Percentiles rank a stretch among this genome's conserved stretches.
These are phyloP conservation scores for Dendrostoma leiphaemia DNA, from an alignment of 2,329 filamentous ascomycete species.

Conservation along the genomic window DNA sequence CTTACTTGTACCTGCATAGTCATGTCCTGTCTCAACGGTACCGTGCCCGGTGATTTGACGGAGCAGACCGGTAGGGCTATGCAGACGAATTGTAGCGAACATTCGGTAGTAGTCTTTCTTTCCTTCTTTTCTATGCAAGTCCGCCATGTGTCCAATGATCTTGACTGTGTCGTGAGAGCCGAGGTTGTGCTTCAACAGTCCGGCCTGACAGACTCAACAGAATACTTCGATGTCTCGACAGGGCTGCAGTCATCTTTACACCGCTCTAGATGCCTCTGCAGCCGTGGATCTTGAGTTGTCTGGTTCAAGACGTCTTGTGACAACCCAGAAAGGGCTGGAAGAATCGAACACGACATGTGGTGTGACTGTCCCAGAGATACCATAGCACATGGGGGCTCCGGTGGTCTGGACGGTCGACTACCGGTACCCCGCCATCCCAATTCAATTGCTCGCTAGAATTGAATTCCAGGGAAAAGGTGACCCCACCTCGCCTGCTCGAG, in stretches of 20 bases:
- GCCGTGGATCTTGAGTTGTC: neutral
- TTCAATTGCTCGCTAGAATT: slow-evolving; percentile 13
- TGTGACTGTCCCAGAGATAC: neutral
- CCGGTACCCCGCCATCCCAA: slow-evolving; percentile 10
- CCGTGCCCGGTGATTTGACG: too few species aligned
- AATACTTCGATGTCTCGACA: too few species aligned
- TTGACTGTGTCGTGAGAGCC: too few species aligned
- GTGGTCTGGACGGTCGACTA: neutral
- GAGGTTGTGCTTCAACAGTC: too few species aligned
- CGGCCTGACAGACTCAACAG: too few species aligned
- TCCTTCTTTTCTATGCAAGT: too few species aligned
- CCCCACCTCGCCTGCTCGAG: neutral
- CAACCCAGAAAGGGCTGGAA: neutral
- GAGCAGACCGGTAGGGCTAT: neutral
- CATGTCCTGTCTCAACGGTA: neutral
- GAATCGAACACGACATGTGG: neutral
- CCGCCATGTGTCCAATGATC: too few species aligned
- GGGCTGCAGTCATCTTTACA: too few species aligned
- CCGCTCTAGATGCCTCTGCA: too few species aligned
- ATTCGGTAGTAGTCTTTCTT: too few species aligned
- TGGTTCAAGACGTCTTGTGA: neutral
- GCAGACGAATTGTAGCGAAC: neutral
- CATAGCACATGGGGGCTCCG: neutral
- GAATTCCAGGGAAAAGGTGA: slow-evolving; percentile 5
- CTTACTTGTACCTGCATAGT: too few species aligned